A percentile compares a stretch with the other conserved stretches of the same genome.
Conservation (phyloP, 2,329 filamentous ascomycete species). For the Coniochaeta hoffmannii region DNA sequence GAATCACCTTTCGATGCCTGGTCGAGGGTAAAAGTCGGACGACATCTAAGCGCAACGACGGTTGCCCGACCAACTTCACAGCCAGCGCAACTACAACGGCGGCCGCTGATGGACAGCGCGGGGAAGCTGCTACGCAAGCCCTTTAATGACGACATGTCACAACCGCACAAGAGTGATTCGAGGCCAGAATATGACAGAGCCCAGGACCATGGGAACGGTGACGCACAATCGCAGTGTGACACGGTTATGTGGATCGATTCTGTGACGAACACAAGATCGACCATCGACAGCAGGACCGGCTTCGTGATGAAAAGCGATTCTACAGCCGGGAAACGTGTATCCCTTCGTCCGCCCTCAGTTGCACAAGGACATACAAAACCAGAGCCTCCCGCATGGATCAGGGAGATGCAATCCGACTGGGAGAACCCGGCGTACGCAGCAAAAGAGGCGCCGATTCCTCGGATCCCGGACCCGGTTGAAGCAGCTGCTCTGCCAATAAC, state of each 20-base stretch:
- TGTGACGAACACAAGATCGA: slow-evolving; percentile 39
- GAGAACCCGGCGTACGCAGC: slow-evolving; percentile 67
- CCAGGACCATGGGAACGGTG: not conserved
- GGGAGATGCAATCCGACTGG: slow-evolving; percentile 57
- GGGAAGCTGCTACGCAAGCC: slow-evolving; percentile 36
- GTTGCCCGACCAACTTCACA: not conserved
- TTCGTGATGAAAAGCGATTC: slow-evolving; percentile 24
- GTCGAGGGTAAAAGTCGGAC: slow-evolving; percentile 24
- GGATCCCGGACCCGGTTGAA: slow-evolving; percentile 18
- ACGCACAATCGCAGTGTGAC: slow-evolving; percentile 4
- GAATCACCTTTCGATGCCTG: slow-evolving; percentile 28
- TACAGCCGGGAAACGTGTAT: slow-evolving; percentile 18
- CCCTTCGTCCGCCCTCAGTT: not conserved
- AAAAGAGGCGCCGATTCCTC: slow-evolving; percentile 37
- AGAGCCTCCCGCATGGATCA: slow-evolving; percentile 43
- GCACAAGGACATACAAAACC: slow-evolving; percentile 16
- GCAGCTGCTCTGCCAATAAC: not conserved
- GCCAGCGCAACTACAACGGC: not conserved
- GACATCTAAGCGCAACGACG: slow-evolving; percentile 11
- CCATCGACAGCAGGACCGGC: slow-evolving; percentile 51
- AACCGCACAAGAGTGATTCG: not conserved
- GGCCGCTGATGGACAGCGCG: slow-evolving; percentile 28
- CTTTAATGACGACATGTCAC: slow-evolving; percentile 25
- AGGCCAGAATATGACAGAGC: not conserved
- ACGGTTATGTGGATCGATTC: slow-evolving; percentile 55